These are phyloP conservation scores for Kurtzmaniella natalensis DNA, from an alignment of 1,139 yeast genomes.

Conservation along the genomic window DNA sequence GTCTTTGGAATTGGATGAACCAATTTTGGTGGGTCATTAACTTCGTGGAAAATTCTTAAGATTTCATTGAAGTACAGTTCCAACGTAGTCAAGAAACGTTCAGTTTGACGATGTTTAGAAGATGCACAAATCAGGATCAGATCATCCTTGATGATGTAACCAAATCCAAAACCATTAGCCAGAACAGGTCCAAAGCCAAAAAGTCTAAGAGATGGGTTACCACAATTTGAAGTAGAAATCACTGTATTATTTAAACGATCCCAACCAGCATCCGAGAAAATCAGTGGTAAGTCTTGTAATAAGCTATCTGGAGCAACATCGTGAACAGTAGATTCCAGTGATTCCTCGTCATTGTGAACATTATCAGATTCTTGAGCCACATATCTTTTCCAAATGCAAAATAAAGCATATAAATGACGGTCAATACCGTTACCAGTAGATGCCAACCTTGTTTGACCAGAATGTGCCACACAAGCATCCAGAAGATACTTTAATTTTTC, in stretches of 20 bases:
- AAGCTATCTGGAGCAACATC: conserved; percentile 4
- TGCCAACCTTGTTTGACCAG: conserved; percentile 63
- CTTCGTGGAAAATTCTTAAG: conserved; percentile 50
- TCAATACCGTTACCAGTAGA: conserved; percentile 83
- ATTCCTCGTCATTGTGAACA: conserved; percentile 3
- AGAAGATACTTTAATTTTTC: conserved; percentile 60
- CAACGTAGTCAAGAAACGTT: conserved; percentile 72
- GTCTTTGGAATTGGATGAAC: conserved; percentile 2
- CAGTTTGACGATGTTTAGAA: conserved; percentile 87
- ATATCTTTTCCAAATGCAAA: conserved; percentile 83
- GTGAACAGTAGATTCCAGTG: conserved; percentile 7
- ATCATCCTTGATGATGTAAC: conserved; percentile 83
- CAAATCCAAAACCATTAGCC: conserved; percentile 88
- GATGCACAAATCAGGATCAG: conserved; percentile 83
- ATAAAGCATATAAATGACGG: conserved; percentile 82
- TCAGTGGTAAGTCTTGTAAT: conserved; percentile 29
- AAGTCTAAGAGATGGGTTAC: conserved; percentile 80
- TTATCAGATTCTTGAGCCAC: conserved; percentile 27
- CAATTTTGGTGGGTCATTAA: conserved; percentile 13
- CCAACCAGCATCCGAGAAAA: conserved; percentile 74
- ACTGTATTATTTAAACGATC: conserved; percentile 53
- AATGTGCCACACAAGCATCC: conserved; percentile 68
- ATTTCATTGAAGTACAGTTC: conserved; percentile 66
- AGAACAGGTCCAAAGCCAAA: conserved; percentile 94
- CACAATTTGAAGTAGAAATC: conserved; percentile 49